Conservation (phyloP, 2,329 filamentous ascomycete species). For the Metarhizium robertsii region DNA sequence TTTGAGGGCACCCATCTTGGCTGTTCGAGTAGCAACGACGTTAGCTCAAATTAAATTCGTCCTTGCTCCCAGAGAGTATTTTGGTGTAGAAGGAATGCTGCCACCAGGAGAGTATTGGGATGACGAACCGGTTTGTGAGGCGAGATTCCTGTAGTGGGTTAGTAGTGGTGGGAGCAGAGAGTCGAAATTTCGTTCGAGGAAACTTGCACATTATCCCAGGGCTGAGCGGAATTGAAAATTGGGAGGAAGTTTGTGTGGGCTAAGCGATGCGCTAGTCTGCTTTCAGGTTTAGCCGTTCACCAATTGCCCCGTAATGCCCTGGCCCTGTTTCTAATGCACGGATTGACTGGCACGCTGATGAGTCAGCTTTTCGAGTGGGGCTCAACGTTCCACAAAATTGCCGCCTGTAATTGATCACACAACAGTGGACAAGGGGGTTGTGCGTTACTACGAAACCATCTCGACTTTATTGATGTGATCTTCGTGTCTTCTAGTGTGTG, state of each 20-base stretch:
- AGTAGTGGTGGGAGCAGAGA: conserved; percentile 22
- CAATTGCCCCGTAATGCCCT: conserved; percentile 24
- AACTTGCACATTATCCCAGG: conserved; percentile 15
- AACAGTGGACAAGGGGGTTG: no score
- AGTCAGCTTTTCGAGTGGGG: conserved; percentile 12
- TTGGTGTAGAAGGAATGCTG: no score
- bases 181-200: conserved; percentile 20
- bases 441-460: no score
- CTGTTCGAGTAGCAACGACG: conserved; percentile 21
- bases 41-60: not conserved
- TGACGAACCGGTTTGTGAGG: conserved; percentile 28
- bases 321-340: conserved; percentile 4
- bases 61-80: not conserved
- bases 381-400: no score
- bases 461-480: no score
- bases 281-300: conserved; percentile 15
- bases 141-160: conserved; percentile 27
- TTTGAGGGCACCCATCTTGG: conserved; percentile 98
- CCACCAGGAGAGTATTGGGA: not conserved
- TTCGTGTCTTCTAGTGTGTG: no score
- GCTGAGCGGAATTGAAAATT: conserved; percentile 28
- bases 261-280: conserved; percentile 25
- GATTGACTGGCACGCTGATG: conserved; percentile 7
- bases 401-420: no score
- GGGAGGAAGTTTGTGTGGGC: conserved; percentile 27